Base-by-base conservation (phyloP, 257 asterid genomes). In the Nicotiana undulata region DNA sequence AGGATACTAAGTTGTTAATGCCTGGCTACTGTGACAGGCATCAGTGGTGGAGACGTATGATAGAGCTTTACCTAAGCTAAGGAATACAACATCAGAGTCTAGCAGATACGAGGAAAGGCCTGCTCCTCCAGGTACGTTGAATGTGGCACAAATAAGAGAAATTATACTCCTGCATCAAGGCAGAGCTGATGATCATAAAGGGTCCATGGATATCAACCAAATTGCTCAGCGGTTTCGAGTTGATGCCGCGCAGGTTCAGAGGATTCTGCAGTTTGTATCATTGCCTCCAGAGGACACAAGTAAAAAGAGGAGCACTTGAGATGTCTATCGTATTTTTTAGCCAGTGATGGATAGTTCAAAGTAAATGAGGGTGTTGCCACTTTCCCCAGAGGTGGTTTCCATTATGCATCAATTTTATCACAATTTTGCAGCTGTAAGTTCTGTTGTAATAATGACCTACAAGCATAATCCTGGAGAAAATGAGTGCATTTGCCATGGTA, bases 151-250 rank as follows among this genome's bases (percentile, higher is more conserved):
- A 86, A 79, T 95, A 76, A 89, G 89, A 46, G 90, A 95, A 79
- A 90, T 95, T 55, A 89, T 95, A 81, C 97, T 91, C 72, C 89
- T 95, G 70, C 84, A 91, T 83, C 94, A 95, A 81, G 97, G 98
- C 58, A 89, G 90, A 75, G 89, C 96, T 0, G 81, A 84, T 17
- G 97, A 88, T 40, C 94, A 89, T 61, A 52, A 82, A 31, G 97
- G 97, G 3, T 89, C 93, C 3, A 85, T 93, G 96, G 88, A 83
- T 70, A 81, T 86, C 24, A 81, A 85, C 37, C 90, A 88, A 80
- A 91, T 95, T 61, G 97, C 98, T 0, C 65, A 87, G 58, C 83
- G 80, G 81, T 95, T 93, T 82, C 85, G 84, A 44, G 77, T 95
- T n/a, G 91, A 92, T 31, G 90, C 78, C 22, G 82, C 89, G 11